Conservation (phyloP, 768 basidiomycete species). For the Russula sp. region DNA sequence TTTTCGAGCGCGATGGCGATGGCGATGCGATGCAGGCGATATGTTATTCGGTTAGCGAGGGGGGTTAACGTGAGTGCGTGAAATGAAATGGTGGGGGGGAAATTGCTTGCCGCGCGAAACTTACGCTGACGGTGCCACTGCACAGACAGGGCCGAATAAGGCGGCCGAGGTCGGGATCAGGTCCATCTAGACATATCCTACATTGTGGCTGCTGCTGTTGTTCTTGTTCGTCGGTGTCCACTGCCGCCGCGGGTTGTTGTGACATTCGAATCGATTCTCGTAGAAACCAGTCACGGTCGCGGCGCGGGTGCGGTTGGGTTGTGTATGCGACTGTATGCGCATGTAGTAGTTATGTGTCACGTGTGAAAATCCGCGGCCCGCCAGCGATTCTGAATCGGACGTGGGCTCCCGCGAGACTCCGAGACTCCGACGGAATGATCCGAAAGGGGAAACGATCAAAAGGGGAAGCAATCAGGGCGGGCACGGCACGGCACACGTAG, state of each 20-base stretch:
- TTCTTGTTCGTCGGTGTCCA: constrained; percentile 12
- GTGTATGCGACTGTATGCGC: neutral
- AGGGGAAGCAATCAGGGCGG: too few species aligned
- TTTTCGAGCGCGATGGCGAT: constrained; percentile 21
- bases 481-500: too few species aligned
- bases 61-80: constrained; percentile 10
- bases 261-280: neutral
- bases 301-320: too few species aligned
- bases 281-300: too few species aligned
- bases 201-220: constrained; percentile 70
- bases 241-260: constrained; percentile 1
- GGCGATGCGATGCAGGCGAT: neutral
- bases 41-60: constrained; percentile 18
- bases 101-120: constrained; percentile 40
- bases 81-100: neutral
- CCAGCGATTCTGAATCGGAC: neutral
- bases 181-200: constrained; percentile 79
- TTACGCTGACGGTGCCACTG: constrained; percentile 71
- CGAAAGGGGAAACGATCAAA: neutral
- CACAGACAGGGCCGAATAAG: constrained; percentile 82
- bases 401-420: too few species aligned
- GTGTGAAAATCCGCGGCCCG: neutral
- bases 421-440: neutral
- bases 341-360: neutral
- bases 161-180: constrained; percentile 61